These are phyloP conservation scores for Botrytis squamosa DNA, from an alignment of 2,329 filamentous ascomycete species.

Conservation along the genomic window DNA sequence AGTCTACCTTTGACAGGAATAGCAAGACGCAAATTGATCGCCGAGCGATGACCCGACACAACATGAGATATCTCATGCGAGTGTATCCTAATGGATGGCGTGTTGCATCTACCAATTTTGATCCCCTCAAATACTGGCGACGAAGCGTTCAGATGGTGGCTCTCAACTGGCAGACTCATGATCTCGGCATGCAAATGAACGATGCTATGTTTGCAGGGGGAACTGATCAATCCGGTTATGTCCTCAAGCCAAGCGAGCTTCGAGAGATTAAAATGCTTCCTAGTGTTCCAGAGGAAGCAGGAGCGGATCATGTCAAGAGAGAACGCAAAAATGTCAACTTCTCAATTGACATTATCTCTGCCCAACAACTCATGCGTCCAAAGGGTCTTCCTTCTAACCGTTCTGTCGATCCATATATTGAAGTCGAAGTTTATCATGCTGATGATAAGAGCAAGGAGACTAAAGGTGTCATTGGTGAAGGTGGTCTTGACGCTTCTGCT, in stretches of 20 bases:
- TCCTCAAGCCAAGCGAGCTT: constrained; percentile 86
- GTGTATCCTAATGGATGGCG: constrained; percentile 86
- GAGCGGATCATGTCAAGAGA: constrained; percentile 59
- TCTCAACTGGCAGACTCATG: constrained; percentile 97
- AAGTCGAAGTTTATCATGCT: constrained; percentile 91
- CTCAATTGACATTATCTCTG: constrained; percentile 84
- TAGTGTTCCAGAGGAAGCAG: constrained; percentile 50
- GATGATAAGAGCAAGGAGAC: constrained; percentile 91
- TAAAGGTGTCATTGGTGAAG: constrained; percentile 65
- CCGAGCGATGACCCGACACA: constrained; percentile 79
- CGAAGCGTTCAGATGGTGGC: constrained; percentile 97
- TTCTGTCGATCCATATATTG: constrained; percentile 86
- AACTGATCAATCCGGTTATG: constrained; percentile 83
- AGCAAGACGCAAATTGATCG: constrained; percentile 75
- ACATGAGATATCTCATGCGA: constrained; percentile 86
- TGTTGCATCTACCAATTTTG: constrained; percentile 88
- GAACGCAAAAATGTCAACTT: constrained; percentile 83
- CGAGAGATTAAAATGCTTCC: constrained; percentile 66
- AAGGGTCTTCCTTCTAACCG: constrained; percentile 68
- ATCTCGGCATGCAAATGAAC: constrained; percentile 92
- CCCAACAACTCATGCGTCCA: constrained; percentile 88
- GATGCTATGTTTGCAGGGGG: constrained; percentile 96
- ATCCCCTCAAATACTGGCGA: constrained; percentile 90
- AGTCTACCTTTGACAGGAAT: constrained; percentile 80
- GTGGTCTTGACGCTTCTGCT: constrained; percentile 62